A percentile compares a stretch with the other conserved stretches of the same genome.
These are phyloP conservation scores for Epichloe festucae DNA, from an alignment of 2,329 filamentous ascomycete species.

Conservation along the genomic window DNA sequence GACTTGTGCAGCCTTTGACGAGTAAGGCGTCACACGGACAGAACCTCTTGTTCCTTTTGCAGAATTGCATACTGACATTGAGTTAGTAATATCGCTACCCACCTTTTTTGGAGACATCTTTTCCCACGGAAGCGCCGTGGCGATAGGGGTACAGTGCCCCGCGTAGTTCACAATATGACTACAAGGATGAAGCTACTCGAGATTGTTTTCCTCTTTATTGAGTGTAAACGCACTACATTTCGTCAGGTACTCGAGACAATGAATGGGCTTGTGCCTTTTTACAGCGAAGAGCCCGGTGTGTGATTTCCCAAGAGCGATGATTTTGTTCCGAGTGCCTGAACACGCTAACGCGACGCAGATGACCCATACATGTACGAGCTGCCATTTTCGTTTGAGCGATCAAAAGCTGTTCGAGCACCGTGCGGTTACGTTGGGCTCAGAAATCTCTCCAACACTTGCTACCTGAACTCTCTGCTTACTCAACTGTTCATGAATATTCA, in stretches of 20 bases:
- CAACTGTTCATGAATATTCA: conserved; percentile 92
- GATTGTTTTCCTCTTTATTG: conserved; percentile 43
- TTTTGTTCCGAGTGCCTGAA: not conserved
- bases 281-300: conserved; percentile 26
- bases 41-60: not conserved
- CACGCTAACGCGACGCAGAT: conserved; percentile 10
- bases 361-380: conserved; percentile 50
- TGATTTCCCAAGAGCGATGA: not conserved
- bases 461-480: conserved; percentile 86
- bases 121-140: conserved; percentile 35
- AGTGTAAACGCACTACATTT: conserved; percentile 36
- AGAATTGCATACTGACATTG: conserved; percentile 3
- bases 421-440: conserved; percentile 81
- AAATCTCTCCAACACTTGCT: conserved; percentile 93
- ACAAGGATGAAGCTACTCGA: conserved; percentile 49
- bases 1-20: conserved; percentile 13
- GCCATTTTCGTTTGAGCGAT: conserved; percentile 48
- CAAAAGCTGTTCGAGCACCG: conserved; percentile 55
- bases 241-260: conserved; percentile 33
- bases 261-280: conserved; percentile 24
- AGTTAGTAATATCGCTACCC: conserved; percentile 17
- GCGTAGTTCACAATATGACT: conserved; percentile 34
- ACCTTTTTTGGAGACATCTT: conserved; percentile 52
- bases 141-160: conserved; percentile 18
- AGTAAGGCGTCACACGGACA: conserved; percentile 9